Conservation (phyloP, 2,329 filamentous ascomycete genomes). For the Emericellopsis atlantica region DNA sequence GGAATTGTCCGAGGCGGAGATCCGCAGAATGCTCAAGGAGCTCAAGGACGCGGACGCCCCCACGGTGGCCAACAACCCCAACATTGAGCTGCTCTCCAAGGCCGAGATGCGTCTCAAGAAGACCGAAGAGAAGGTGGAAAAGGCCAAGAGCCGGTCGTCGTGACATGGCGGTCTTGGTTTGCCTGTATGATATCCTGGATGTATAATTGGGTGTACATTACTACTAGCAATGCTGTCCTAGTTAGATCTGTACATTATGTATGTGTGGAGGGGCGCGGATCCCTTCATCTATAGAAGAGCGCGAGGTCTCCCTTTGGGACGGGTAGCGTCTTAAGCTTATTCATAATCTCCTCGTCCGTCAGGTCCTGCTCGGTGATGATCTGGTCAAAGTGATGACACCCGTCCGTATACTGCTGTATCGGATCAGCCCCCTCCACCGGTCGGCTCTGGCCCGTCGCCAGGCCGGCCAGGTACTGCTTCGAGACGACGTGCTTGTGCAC, state of each 20-base stretch:
- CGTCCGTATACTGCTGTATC: slow-evolving; percentile 59
- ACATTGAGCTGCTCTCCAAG: slow-evolving; percentile 25
- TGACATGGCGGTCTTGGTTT: neutral
- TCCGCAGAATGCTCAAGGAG: slow-evolving; percentile 15
- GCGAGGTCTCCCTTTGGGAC: slow-evolving; percentile 38
- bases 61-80: slow-evolving; percentile 24
- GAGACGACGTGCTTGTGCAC: slow-evolving; percentile 83
- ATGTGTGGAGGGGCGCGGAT: neutral
- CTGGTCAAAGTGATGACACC: slow-evolving; percentile 67
- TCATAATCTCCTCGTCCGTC: slow-evolving; percentile 58
- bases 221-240: no score
- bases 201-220: no score
- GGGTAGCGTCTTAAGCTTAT: slow-evolving; percentile 47
- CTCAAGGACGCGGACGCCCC: slow-evolving; percentile 6
- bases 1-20: slow-evolving; percentile 10
- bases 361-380: slow-evolving; percentile 67
- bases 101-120: slow-evolving; percentile 14
- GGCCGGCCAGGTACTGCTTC: slow-evolving; percentile 43
- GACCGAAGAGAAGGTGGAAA: slow-evolving; percentile 2
- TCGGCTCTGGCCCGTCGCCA: slow-evolving; percentile 40
- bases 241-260: neutral
- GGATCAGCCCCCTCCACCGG: slow-evolving; percentile 29
- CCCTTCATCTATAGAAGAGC: slow-evolving; percentile 35
- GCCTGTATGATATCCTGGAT: no score
- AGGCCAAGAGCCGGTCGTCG: neutral